phyloP scores from a whole-genome alignment of 345 rosid species.

The Gossypium ekmanianum region DNA sequence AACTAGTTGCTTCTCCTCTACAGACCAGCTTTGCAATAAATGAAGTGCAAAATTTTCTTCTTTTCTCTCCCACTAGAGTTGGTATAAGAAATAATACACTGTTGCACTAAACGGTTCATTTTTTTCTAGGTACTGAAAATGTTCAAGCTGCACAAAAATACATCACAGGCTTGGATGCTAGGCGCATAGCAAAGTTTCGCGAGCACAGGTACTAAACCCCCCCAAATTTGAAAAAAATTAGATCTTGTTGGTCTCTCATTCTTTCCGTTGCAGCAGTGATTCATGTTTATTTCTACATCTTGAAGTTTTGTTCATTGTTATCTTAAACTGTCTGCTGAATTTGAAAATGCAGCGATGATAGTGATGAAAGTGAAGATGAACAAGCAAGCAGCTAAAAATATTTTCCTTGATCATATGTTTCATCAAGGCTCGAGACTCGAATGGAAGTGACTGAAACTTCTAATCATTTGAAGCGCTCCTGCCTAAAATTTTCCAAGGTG shows the following conservation, averaged over 20 bases:
- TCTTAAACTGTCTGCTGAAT: not conserved
- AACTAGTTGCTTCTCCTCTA: not conserved
- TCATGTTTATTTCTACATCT: not conserved
- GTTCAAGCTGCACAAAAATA: slow-evolving; percentile 85
- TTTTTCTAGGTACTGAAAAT: slow-evolving; percentile 52
- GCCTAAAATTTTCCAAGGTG: slow-evolving; percentile 6
- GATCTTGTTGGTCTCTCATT: not conserved
- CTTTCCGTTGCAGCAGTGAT: not conserved
- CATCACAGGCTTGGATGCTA: slow-evolving; percentile 96
- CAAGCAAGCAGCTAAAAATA: not conserved
- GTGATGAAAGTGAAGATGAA: slow-evolving; percentile 7
- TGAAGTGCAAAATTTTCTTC: not conserved
- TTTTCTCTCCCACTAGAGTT: not conserved
- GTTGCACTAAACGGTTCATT: not conserved
- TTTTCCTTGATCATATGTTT: not conserved
- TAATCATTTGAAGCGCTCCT: not conserved
- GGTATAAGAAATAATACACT: not conserved
- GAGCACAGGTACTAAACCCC: slow-evolving; percentile 48
- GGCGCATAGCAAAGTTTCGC: slow-evolving; percentile 69
- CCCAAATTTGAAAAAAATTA: not conserved
- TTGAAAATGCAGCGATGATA: not conserved
- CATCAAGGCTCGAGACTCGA: not conserved
- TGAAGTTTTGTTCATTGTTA: not conserved
- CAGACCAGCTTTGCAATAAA: not conserved
- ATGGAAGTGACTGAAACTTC: not conserved